A percentile compares a stretch with the other conserved stretches of the same genome.
These are phyloP conservation scores for Clausena lansium DNA, from an alignment of 345 rosid genomes.

Conservation along the genomic window DNA sequence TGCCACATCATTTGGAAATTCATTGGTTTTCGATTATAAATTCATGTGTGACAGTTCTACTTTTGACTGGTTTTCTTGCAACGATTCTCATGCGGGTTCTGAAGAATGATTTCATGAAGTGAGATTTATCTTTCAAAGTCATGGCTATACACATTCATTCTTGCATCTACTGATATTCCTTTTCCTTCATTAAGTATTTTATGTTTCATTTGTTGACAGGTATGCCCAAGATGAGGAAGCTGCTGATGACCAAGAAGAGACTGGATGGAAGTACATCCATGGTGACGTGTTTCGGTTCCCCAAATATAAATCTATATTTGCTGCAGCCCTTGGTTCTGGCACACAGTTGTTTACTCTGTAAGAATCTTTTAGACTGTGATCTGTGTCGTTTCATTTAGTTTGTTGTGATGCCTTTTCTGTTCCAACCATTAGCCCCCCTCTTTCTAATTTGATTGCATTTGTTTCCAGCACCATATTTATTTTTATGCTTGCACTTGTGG, in stretches of 20 bases:
- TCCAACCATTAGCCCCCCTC: not conserved
- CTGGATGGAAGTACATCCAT: conserved; percentile 59
- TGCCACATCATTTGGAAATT: conserved; percentile 54
- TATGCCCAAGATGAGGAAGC: conserved; percentile 60
- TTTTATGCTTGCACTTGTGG: conserved; percentile 47
- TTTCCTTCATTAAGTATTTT: not conserved
- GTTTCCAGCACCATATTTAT: conserved; percentile 37
- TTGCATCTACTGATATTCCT: not conserved
- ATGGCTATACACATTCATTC: not conserved
- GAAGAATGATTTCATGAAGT: conserved; percentile 55
- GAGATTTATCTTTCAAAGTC: conserved; percentile 14
- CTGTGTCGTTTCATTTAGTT: not conserved
- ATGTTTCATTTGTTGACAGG: conserved; percentile 16
- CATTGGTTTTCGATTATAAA: conserved; percentile 62
- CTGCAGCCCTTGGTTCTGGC: conserved; percentile 55
- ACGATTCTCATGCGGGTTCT: conserved; percentile 57
- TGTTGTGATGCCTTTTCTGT: not conserved
- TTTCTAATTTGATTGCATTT: not conserved
- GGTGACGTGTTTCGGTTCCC: conserved; percentile 57
- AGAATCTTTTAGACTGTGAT: conserved; percentile 17
- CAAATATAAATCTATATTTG: conserved; percentile 47
- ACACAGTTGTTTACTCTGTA: conserved; percentile 52
- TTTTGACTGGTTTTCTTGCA: conserved; percentile 57
- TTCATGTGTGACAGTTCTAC: conserved; percentile 56
- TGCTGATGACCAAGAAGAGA: conserved; percentile 52